A percentile compares a stretch with the other conserved stretches of the same genome.
phyloP scores from a whole-genome alignment of 805 yeast genomes.

The Lipomyces mesembrius region DNA sequence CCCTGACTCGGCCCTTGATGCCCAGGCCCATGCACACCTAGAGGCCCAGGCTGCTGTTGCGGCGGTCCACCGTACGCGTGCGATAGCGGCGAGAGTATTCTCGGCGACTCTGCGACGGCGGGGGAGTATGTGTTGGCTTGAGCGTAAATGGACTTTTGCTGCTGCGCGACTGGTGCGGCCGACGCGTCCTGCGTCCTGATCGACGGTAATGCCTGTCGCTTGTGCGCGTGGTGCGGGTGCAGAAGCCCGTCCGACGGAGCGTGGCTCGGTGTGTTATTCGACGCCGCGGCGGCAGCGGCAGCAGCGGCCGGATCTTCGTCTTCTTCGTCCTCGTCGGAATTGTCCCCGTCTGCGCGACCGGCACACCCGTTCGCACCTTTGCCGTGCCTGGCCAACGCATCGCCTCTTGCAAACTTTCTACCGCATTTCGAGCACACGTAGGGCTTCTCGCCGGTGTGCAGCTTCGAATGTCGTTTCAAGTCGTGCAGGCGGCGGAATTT shows the following conservation, averaged over 20 bases:
- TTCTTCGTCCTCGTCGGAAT: slow-evolving; percentile 28
- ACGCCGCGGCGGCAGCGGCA: slow-evolving; percentile 7
- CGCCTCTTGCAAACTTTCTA: slow-evolving; percentile 71
- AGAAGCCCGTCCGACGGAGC: neutral
- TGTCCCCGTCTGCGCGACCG: slow-evolving; percentile 34
- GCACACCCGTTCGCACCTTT: slow-evolving; percentile 51
- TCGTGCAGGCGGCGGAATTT: slow-evolving; percentile 76
- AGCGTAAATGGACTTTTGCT: slow-evolving; percentile 11
- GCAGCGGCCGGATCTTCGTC: slow-evolving; percentile 21
- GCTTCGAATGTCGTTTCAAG: slow-evolving; percentile 71
- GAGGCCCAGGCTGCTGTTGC: slow-evolving; percentile 17
- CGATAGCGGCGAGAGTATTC: slow-evolving; percentile 34
- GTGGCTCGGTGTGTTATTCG: slow-evolving; percentile 20
- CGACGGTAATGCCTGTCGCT: slow-evolving; percentile 27
- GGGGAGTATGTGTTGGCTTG: slow-evolving; percentile 17
- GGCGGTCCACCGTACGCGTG: slow-evolving; percentile 26
- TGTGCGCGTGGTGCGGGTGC: slow-evolving; percentile 13
- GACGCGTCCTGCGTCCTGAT: slow-evolving; percentile 24
- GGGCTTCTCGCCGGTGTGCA: slow-evolving; percentile 79
- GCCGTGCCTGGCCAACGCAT: slow-evolving; percentile 72
- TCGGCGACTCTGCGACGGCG: slow-evolving; percentile 25
- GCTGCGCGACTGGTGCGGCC: neutral
- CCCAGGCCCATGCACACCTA: neutral
- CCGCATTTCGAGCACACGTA: slow-evolving; percentile 64
- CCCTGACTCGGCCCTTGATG: slow-evolving; percentile 10